A percentile compares a stretch with the other conserved stretches of the same genome.
Conservation (phyloP, 1,139 yeast species). For the Pichia sp. region DNA sequence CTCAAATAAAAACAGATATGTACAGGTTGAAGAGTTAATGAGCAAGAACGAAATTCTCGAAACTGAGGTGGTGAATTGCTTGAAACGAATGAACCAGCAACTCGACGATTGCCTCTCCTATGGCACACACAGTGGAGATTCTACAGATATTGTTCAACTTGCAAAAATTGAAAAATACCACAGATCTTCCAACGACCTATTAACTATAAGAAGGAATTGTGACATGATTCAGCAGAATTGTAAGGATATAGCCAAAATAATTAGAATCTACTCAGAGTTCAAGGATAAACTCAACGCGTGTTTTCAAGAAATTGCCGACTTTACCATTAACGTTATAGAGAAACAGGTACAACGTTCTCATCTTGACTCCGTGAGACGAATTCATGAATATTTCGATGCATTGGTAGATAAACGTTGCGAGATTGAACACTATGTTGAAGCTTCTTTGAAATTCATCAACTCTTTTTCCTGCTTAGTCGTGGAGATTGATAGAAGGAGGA, state of each 20-base stretch:
- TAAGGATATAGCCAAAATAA: constrained; percentile 23
- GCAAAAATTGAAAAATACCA: background rate
- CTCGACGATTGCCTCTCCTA: constrained; percentile 63
- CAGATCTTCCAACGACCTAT: background rate
- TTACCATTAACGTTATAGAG: constrained; percentile 16
- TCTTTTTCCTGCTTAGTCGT: constrained; percentile 43
- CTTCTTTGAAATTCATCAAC: constrained; percentile 40
- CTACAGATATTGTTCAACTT: background rate
- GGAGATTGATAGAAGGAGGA: constrained; percentile 44
- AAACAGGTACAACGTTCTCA: constrained; percentile 19
- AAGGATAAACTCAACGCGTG: constrained; percentile 23
- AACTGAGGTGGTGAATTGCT: constrained; percentile 58
- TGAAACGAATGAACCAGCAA: constrained; percentile 72
- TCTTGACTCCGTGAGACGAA: background rate
- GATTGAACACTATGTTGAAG: constrained; percentile 32
- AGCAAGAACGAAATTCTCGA: constrained; percentile 45
- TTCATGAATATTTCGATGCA: constrained; percentile 29
- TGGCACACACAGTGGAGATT: constrained; percentile 25
- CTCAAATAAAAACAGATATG: constrained; percentile 9
- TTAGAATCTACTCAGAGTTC: constrained; percentile 21
- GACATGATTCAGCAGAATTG: constrained; percentile 25
- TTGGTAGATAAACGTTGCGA: constrained; percentile 36
- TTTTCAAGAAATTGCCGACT: constrained; percentile 15
- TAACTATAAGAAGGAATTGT: constrained; percentile 24
- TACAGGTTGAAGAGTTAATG: constrained; percentile 18